Evolutionary conservation across 768 basidiomycete species (phyloP).

Genomic region (Russula lepida): DNA sequence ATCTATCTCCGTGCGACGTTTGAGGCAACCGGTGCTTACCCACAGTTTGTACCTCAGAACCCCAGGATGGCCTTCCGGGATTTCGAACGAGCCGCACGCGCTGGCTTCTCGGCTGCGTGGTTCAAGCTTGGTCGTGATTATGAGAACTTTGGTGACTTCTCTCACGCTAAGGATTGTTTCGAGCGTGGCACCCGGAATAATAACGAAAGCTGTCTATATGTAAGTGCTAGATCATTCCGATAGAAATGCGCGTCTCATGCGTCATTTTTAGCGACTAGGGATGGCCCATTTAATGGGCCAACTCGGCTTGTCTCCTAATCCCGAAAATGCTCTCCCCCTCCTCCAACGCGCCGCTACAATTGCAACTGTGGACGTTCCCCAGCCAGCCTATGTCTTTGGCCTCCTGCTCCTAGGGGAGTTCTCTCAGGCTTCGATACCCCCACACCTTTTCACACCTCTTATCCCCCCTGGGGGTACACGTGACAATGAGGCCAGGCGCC

Average conservation of each 20-base stretch:
- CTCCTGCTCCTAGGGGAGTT: conserved; percentile 82
- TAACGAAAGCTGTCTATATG: conserved; percentile 78
- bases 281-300: conserved; percentile 91
- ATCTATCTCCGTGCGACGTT: conserved; percentile 69
- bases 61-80: conserved; percentile 80
- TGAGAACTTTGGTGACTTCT: conserved; percentile 72
- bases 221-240: conserved; percentile 19
- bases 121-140: conserved; percentile 88
- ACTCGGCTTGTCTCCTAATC: conserved; percentile 50
- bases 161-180: conserved; percentile 77
- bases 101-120: conserved; percentile 77
- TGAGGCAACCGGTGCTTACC: conserved; percentile 63
- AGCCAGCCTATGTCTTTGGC: conserved; percentile 85
- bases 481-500: conserved; percentile 56
- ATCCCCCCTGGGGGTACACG: conserved; percentile 43
- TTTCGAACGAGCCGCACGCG: conserved; percentile 75
- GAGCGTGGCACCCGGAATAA: conserved; percentile 67
- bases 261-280: conserved; percentile 62
- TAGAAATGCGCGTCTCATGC: conserved; percentile 14
- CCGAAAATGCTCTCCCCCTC: conserved; percentile 54
- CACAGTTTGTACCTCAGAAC: conserved; percentile 53
- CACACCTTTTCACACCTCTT: conserved; percentile 43
- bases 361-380: conserved; percentile 67
- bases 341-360: conserved; percentile 71
- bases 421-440: conserved; percentile 48